A percentile compares a stretch with the other conserved stretches of the same genome.
phyloP scores from a whole-genome alignment of 2,329 filamentous ascomycete genomes.

The Trichoderma arundinaceum region DNA sequence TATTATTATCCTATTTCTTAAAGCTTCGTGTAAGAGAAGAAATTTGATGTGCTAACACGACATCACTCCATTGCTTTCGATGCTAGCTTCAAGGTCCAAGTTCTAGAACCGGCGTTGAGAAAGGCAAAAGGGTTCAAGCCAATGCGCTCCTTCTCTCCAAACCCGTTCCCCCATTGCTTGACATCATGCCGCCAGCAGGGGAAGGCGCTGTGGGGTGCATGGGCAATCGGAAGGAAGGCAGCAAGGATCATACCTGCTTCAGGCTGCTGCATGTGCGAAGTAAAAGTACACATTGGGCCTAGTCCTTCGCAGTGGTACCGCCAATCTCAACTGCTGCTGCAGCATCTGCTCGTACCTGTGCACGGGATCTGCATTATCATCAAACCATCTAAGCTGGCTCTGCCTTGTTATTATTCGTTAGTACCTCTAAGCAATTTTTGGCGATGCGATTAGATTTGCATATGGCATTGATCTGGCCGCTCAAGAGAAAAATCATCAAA shows the following conservation, averaged over 20 bases:
- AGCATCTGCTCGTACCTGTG: no score
- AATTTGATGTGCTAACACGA: background rate
- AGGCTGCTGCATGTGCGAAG: no score
- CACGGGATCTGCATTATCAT: no score
- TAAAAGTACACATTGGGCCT: no score
- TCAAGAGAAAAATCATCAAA: no score
- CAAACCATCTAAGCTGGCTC: no score
- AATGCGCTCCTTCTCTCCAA: background rate
- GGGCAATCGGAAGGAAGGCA: conserved; percentile 1
- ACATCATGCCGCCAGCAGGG: conserved; percentile 12
- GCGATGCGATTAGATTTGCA: no score
- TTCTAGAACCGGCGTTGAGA: background rate
- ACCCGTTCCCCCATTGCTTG: background rate
- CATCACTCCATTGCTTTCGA: background rate
- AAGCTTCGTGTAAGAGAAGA: background rate
- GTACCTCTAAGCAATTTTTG: no score
- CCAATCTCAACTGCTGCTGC: background rate
- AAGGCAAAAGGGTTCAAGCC: background rate
- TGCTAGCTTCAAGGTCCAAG: no score
- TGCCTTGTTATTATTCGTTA: no score
- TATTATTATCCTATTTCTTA: background rate
- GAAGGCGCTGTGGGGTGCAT: conserved; percentile 4
- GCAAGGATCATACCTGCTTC: conserved; percentile 1
- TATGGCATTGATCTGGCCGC: no score
- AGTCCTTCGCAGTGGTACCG: background rate